Evolutionary conservation across 768 basidiomycete genomes (phyloP), one percentile per base, ranked within the genome.

Genomic region (Naganishia antarctica): DNA sequence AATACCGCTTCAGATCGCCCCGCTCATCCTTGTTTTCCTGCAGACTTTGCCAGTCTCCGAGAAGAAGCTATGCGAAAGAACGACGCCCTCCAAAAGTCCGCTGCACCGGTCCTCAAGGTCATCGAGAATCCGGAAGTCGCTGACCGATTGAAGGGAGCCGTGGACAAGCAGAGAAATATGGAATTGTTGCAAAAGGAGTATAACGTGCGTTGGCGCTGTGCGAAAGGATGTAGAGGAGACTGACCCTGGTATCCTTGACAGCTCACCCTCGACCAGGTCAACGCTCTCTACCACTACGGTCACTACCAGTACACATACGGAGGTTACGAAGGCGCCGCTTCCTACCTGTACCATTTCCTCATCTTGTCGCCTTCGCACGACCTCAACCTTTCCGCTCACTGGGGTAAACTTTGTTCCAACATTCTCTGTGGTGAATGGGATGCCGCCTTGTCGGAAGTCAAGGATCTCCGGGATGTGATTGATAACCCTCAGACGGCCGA

Each of bases 281-380:
- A 87, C 45, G 89, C 90, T 0, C 81, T 99, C 9, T 98, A 99
- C 82, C 91, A 92, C 80, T 97, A 94, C 79, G 96, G 96, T 60
- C 89, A 97, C 75, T 98, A 93, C 81, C 93, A 96, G 80, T 99
- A 91, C 80, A 90, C 94, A n/a, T 90, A 90, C 77, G 96, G 96
- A 46, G 91, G 91, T 78, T 99, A 99, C 81, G 87, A 86, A 71
- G 90, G 90, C 51, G 92, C 96, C 16, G 92, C 93, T 50, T 91
- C 97, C 79, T 98, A 96, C 80, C 83, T 99, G 62, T 97, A 98
- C 82, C 94, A 98, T 76, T 99, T 98, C 83, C 90, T 93, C 62
- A 88, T 98, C 25, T 86, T 99, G 66, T 94, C 93, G 50, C 96
- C 92, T 63, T 90, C 94, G 76, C 82, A 83, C 63, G 89, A 93